Evolutionary conservation across 129 eudicot genomes (phyloP), one percentile per base, ranked within the genome.

Genomic region (Apium graveolens): DNA sequence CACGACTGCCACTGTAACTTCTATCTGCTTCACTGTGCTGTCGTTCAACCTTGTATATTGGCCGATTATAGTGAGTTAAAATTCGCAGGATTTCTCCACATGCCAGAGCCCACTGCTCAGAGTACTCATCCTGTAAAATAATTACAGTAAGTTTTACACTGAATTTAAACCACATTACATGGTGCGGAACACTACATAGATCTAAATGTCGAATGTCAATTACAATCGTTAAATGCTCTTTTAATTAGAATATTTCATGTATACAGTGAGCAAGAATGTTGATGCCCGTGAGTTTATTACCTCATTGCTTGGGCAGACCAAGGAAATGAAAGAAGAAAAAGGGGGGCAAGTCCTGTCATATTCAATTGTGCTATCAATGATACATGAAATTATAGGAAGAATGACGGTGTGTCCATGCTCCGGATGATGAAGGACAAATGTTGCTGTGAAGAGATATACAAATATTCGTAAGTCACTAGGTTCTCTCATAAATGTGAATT

Each of bases 31-130:
- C 90, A 37, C 77, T 79, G 44, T 84, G 86, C 38, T 84, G 87
- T 21, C 80, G 89, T 14, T 90, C 93, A 74, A 82, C 88, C 85
- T 91, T 94, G 83, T 85, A 90, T 65, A 94, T 88, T 76, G 98
- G 98, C 41, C 98, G 84, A 82, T 94, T 94, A 83, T 94, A 94
- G 81, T 94, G 98, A 34, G 98, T 94, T 78, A 94, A 85, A 70
- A 94, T 89, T 80, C 97, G 82, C 84, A 94, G 78, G 77, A 94
- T 91, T 85, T 94, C 98, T 51, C 98, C 98, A 79, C 98, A 94
- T 55, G 98, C 98, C 75, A 94, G 85, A 37, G 98, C 98, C 98
- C 97, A 94, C 84, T 94, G 98, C 85, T 94, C 98, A 31, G 98
- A 94, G 79, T 91, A 94, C 82, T 91, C 98, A 27, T 88, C 87